A percentile compares a stretch with the other conserved stretches of the same genome.
phyloP scores from a whole-genome alignment of 768 basidiomycete species.

The Gelatoporia subvermispora region DNA sequence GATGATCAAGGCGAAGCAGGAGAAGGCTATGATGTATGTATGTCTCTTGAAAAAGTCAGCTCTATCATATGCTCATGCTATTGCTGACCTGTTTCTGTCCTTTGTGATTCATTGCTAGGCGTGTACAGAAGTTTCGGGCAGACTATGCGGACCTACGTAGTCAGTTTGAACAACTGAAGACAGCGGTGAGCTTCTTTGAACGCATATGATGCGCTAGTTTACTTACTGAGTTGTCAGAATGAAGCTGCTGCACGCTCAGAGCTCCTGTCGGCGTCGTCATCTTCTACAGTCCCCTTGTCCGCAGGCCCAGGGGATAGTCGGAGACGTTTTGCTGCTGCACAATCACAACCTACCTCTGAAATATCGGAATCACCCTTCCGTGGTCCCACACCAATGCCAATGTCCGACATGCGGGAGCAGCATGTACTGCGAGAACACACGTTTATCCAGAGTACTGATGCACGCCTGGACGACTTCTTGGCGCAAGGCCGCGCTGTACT shows the following conservation, averaged over 20 bases:
- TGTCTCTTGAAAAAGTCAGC: background rate
- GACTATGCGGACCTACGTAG: conserved; percentile 80
- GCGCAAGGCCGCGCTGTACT: conserved; percentile 89
- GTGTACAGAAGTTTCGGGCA: conserved; percentile 85
- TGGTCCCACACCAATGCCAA: conserved; percentile 44
- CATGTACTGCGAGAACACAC: conserved; percentile 85
- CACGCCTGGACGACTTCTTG: conserved; percentile 82
- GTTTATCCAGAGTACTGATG: conserved; percentile 81
- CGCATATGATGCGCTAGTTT: conserved; percentile 5
- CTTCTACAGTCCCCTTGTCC: conserved; percentile 28
- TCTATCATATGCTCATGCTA: background rate
- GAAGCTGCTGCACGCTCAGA: conserved; percentile 57
- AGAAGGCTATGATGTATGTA: conserved; percentile 87
- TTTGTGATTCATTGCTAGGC: conserved; percentile 41
- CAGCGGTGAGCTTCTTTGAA: conserved; percentile 39
- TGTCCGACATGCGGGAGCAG: conserved; percentile 57
- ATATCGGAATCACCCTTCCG: conserved; percentile 86
- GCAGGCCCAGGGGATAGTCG: conserved; percentile 57
- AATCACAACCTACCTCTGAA: conserved; percentile 28
- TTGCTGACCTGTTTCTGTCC: background rate
- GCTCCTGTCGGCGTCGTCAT: conserved; percentile 48
- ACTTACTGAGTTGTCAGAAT: conserved; percentile 37
- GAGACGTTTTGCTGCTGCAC: conserved; percentile 49
- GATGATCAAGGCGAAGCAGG: conserved; percentile 93
- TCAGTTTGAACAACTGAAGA: conserved; percentile 79